A percentile compares a stretch with the other conserved stretches of the same genome.
phyloP scores from a whole-genome alignment of 2,329 filamentous ascomycete genomes.

The Penicillium sp. region DNA sequence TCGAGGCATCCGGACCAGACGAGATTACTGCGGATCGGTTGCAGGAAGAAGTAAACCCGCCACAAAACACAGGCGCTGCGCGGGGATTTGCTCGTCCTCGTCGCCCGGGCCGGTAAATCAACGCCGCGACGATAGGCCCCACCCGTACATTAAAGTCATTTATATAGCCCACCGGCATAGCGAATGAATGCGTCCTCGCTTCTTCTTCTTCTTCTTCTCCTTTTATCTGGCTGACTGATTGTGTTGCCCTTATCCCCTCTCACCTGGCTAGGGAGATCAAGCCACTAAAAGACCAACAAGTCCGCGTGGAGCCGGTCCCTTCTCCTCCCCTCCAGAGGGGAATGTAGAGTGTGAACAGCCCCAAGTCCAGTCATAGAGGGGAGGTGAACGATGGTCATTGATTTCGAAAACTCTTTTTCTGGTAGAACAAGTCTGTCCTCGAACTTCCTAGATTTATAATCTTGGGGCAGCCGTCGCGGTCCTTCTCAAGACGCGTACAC shows the following conservation, averaged over 20 bases:
- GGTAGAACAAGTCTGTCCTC: constrained; percentile 85
- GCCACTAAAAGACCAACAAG: no score
- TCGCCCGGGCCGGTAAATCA: constrained; percentile 58
- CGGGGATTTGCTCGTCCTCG: constrained; percentile 67
- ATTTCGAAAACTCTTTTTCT: constrained; percentile 66
- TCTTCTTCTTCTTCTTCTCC: background rate
- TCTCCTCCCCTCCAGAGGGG: background rate
- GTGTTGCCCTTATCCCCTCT: background rate
- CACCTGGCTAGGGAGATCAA: no score
- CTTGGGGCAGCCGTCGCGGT: constrained; percentile 96
- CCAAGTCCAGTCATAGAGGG: constrained; percentile 13
- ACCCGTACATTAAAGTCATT: background rate
- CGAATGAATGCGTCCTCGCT: background rate
- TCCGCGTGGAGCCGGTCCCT: constrained; percentile 1
- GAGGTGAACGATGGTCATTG: constrained; percentile 34
- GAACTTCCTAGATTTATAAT: constrained; percentile 98
- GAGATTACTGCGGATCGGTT: constrained; percentile 60
- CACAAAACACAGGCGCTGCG: constrained; percentile 52
- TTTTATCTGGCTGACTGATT: no score
- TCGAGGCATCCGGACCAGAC: constrained; percentile 64
- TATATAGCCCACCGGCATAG: constrained; percentile 1
- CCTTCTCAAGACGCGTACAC: constrained; percentile 94
- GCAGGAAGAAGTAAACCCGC: constrained; percentile 57
- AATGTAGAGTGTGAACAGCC: constrained; percentile 8
- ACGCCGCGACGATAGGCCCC: constrained; percentile 8